These are phyloP conservation scores for Hypoxylon sp. DNA, from an alignment of 2,329 filamentous ascomycete species.

Conservation along the genomic window DNA sequence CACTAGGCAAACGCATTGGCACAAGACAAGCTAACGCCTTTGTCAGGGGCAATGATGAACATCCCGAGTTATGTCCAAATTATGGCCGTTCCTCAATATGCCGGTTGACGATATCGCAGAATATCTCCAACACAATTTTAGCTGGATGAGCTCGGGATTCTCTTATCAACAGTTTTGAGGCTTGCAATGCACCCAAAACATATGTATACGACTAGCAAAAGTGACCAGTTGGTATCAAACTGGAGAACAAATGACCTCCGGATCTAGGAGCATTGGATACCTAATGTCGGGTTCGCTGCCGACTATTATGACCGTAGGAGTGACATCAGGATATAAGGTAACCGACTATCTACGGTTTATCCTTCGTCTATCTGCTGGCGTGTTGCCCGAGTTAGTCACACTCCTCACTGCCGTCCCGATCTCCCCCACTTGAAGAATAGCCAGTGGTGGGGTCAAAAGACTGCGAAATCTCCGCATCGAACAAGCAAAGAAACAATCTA, in stretches of 20 bases:
- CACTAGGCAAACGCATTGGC: neutral
- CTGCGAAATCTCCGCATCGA: constrained; percentile 35
- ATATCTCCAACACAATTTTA: constrained; percentile 15
- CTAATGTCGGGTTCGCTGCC: constrained; percentile 3
- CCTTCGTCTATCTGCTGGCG: neutral
- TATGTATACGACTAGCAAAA: constrained; percentile 3
- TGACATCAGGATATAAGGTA: constrained; percentile 33
- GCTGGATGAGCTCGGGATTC: constrained; percentile 15
- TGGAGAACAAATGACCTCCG: constrained; percentile 9
- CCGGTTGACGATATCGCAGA: constrained; percentile 33
- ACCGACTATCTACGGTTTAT: constrained; percentile 12
- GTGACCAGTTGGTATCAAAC: constrained; percentile 2
- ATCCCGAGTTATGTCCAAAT: constrained; percentile 45
- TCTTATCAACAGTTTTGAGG: constrained; percentile 17
- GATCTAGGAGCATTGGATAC: constrained; percentile 5
- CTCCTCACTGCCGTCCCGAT: constrained; percentile 36
- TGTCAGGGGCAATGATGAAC: constrained; percentile 31
- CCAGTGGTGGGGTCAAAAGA: constrained; percentile 33
- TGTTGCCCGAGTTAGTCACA: constrained; percentile 15
- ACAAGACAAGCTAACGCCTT: constrained; percentile 28
- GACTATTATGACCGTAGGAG: constrained; percentile 24
- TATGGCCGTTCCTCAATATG: constrained; percentile 29
- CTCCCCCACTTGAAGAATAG: constrained; percentile 33
- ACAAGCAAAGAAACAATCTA: constrained; percentile 12
- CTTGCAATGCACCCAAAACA: constrained; percentile 2